These are phyloP conservation scores for Xylaria sp. DNA, from an alignment of 2,329 filamentous ascomycete species.

Conservation along the genomic window DNA sequence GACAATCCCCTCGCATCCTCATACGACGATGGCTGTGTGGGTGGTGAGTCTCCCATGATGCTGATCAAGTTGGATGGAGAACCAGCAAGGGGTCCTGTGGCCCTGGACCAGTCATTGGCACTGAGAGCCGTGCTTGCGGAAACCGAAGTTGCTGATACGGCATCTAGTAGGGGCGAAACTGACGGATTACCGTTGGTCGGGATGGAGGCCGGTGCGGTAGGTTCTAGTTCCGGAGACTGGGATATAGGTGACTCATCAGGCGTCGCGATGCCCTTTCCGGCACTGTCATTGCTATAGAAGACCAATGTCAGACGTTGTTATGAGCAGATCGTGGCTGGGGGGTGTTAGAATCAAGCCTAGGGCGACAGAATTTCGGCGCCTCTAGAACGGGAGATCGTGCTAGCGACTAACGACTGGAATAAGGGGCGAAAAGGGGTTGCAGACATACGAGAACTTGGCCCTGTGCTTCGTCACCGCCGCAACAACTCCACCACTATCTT, in stretches of 20 bases:
- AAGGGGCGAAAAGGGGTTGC: constrained; percentile 18
- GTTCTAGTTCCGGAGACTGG: constrained; percentile 47
- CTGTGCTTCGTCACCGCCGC: constrained; percentile 51
- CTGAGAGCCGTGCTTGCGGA: constrained; percentile 49
- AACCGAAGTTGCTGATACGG: constrained; percentile 47
- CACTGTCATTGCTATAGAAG: constrained; percentile 35
- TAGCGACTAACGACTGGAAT: constrained; percentile 27
- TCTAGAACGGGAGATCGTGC: neutral
- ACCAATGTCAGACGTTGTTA: constrained; percentile 33
- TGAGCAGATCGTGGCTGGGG: neutral
- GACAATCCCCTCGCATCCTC: constrained; percentile 46
- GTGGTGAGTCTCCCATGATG: constrained; percentile 51
- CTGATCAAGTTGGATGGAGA: constrained; percentile 51
- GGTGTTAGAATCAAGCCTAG: constrained; percentile 3
- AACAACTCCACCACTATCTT: constrained; percentile 50
- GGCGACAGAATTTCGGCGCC: constrained; percentile 41
- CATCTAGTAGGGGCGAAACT: constrained; percentile 46
- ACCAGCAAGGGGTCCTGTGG: constrained; percentile 46
- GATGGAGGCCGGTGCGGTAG: constrained; percentile 46
- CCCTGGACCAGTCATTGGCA: constrained; percentile 48
- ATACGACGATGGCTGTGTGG: constrained; percentile 52
- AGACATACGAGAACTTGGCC: constrained; percentile 49
- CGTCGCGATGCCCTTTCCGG: constrained; percentile 41
- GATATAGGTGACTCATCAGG: constrained; percentile 43
- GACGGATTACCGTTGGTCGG: constrained; percentile 44